A percentile compares a stretch with the other conserved stretches of the same genome.
phyloP scores from a whole-genome alignment of 2,329 filamentous ascomycete species.

The Magnaporthales sp. region DNA sequence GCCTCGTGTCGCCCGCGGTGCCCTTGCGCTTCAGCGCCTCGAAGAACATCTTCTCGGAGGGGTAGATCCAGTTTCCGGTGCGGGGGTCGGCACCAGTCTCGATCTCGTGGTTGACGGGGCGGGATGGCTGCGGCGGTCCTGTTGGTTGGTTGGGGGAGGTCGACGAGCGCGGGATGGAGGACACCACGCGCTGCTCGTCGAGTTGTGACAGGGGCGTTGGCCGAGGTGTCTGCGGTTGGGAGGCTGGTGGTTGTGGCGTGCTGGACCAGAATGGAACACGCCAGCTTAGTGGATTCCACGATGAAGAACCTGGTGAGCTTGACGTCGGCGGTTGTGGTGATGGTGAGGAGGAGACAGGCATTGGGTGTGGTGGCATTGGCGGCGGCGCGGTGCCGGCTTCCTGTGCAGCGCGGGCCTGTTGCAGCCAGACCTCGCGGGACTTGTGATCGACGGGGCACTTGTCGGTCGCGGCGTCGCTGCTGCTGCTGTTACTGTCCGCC shows the following conservation, averaged over 20 bases:
- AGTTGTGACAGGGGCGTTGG: slow-evolving; percentile 28
- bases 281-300: slow-evolving; percentile 16
- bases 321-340: slow-evolving; percentile 35
- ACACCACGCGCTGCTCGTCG: slow-evolving; percentile 62
- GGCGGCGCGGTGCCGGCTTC: slow-evolving; percentile 19
- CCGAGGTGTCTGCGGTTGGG: slow-evolving; percentile 10
- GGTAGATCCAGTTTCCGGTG: slow-evolving; percentile 93
- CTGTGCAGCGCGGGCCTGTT: slow-evolving; percentile 49
- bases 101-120: slow-evolving; percentile 59
- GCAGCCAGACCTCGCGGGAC: slow-evolving; percentile 79
- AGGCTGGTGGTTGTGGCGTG: slow-evolving; percentile 13
- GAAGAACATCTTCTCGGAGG: slow-evolving; percentile 95
- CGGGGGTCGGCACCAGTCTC: slow-evolving; percentile 63
- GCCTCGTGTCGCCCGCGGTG: slow-evolving; percentile 55
- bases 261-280: slow-evolving; percentile 8
- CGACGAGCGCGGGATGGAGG: slow-evolving; percentile 64
- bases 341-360: slow-evolving; percentile 3
- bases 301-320: slow-evolving; percentile 40
- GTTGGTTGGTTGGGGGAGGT: slow-evolving; percentile 15
- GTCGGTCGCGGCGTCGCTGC: background rate
- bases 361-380: slow-evolving; percentile 9
- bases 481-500: slow-evolving; percentile 21
- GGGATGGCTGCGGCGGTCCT: slow-evolving; percentile 16
- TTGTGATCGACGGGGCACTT: slow-evolving; percentile 84
- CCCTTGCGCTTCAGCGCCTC: slow-evolving; percentile 91